Conservation (phyloP, 768 basidiomycete genomes). For the Butyriboletus loyo region DNA sequence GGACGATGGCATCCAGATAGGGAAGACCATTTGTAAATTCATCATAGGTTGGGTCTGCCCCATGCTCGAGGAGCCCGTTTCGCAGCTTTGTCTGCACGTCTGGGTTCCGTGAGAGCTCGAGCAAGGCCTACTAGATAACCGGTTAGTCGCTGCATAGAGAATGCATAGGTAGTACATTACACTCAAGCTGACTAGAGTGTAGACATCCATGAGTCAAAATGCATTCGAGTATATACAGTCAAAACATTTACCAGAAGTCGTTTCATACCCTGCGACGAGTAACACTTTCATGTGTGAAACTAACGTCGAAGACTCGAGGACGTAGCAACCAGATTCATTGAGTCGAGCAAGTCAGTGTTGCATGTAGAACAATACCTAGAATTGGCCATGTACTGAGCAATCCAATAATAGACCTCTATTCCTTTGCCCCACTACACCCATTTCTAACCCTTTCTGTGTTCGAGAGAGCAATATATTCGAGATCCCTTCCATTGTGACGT, state of each 20-base stretch:
- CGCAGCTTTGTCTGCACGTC: slow-evolving; percentile 40
- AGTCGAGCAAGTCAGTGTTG: not conserved
- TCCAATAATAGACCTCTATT: slow-evolving; percentile 26
- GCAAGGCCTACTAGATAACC: slow-evolving; percentile 47
- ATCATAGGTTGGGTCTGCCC: slow-evolving; percentile 50
- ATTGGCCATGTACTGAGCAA: slow-evolving; percentile 14
- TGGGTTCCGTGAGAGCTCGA: not conserved
- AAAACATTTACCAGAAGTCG: slow-evolving; percentile 5
- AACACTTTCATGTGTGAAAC: slow-evolving; percentile 16
- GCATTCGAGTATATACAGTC: too few species aligned
- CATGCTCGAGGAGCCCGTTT: slow-evolving; percentile 43
- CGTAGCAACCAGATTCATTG: not conserved
- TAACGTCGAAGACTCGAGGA: slow-evolving; percentile 13
- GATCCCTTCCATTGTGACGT: slow-evolving; percentile 36
- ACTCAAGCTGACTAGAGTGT: slow-evolving; percentile 12
- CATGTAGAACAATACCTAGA: slow-evolving; percentile 17
- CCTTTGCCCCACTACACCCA: slow-evolving; percentile 16
- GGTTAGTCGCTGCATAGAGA: not conserved
- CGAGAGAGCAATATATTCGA: slow-evolving; percentile 38
- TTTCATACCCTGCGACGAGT: slow-evolving; percentile 16
- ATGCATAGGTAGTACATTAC: not conserved
- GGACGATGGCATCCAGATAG: slow-evolving; percentile 50
- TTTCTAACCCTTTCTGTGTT: slow-evolving; percentile 32
- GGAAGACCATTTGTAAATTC: slow-evolving; percentile 47
- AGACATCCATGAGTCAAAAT: not conserved